These are phyloP conservation scores for Clonostachys rhizophaga DNA, from an alignment of 2,329 filamentous ascomycete genomes.

Conservation along the genomic window DNA sequence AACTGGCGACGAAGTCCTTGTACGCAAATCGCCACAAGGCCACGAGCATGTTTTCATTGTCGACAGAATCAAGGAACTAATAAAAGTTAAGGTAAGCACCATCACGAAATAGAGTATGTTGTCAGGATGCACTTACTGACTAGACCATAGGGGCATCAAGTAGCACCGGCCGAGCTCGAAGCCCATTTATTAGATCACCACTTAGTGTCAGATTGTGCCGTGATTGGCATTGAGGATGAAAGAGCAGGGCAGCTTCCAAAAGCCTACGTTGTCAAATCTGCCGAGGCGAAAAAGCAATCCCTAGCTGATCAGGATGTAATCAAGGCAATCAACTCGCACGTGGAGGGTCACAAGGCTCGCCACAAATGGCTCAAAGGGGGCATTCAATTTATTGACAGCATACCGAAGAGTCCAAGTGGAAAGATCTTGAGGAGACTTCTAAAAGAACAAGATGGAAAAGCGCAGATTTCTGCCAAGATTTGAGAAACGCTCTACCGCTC, in stretches of 20 bases:
- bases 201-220: conserved; percentile 64
- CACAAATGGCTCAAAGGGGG: conserved; percentile 62
- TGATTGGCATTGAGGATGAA: conserved; percentile 60
- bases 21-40: conserved; percentile 55
- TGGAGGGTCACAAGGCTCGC: conserved; percentile 58
- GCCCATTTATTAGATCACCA: conserved; percentile 66
- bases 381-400: conserved; percentile 55
- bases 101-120: neutral
- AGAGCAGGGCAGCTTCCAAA: conserved; percentile 54
- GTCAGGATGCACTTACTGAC: neutral
- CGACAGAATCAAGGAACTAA: conserved; percentile 63
- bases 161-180: conserved; percentile 73
- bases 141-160: conserved; percentile 57
- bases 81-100: conserved; percentile 62
- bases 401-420: conserved; percentile 68
- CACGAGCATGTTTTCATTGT: conserved; percentile 78
- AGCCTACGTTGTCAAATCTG: conserved; percentile 51
- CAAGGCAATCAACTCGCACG: conserved; percentile 48
- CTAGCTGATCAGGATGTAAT: conserved; percentile 44
- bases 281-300: conserved; percentile 43
- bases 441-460: conserved; percentile 66
- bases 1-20: conserved; percentile 75
- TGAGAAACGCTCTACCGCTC: no score
- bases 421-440: conserved; percentile 66
- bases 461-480: conserved; percentile 38